phyloP scores from a whole-genome alignment of 2,329 filamentous ascomycete species.

The Aspergillus sp. region DNA sequence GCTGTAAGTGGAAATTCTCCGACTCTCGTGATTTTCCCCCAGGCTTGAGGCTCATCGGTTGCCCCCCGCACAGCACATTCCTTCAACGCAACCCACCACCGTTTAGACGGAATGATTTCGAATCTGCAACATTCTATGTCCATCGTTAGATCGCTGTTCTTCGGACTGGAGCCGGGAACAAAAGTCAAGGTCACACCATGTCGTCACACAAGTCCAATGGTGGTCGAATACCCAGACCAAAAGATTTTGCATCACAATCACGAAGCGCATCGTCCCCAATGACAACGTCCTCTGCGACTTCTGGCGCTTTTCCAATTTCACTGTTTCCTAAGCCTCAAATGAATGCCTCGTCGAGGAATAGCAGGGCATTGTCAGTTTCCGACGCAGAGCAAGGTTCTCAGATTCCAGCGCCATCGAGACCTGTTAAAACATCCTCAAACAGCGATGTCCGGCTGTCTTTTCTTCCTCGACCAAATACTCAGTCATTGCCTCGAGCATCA shows the following conservation, averaged over 20 bases:
- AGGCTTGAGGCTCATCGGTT: neutral
- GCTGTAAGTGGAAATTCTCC: neutral
- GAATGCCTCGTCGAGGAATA: conserved; percentile 15
- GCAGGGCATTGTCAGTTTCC: conserved; percentile 24
- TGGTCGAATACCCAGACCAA: conserved; percentile 25
- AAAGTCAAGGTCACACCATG: conserved; percentile 28
- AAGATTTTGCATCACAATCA: conserved; percentile 17
- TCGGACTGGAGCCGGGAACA: conserved; percentile 22
- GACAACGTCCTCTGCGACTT: conserved; percentile 14
- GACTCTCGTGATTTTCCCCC: too few species aligned
- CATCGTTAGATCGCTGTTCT: conserved; percentile 20
- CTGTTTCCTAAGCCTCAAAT: conserved; percentile 19
- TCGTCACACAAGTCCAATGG: conserved; percentile 29
- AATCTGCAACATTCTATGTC: conserved; percentile 15
- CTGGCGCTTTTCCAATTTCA: conserved; percentile 11
- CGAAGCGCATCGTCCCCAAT: conserved; percentile 19
- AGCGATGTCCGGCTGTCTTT: conserved; percentile 22
- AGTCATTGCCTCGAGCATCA: conserved; percentile 10
- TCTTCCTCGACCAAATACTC: conserved; percentile 24
- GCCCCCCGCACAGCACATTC: neutral
- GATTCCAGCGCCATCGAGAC: conserved; percentile 13
- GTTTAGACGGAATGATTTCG: conserved; percentile 27
- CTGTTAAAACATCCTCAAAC: conserved; percentile 14
- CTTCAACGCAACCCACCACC: neutral
- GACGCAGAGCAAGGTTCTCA: conserved; percentile 18